Base-by-base conservation (phyloP, 495 filamentous ascomycete species). In the Aspergillus steynii region DNA sequence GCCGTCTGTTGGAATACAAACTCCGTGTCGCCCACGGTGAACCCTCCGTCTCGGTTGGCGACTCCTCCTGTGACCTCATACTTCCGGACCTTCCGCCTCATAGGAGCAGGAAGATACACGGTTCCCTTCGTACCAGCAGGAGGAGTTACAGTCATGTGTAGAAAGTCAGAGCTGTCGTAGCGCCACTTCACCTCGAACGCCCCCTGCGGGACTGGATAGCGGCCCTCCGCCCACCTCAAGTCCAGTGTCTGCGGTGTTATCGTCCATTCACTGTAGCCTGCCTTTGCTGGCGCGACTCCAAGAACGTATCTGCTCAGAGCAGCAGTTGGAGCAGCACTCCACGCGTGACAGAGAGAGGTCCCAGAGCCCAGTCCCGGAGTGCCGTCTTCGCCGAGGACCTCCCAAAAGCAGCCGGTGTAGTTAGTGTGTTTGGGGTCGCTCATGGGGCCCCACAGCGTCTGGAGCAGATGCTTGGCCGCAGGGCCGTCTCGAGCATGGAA, bases 151-250 rank as follows among this genome's bases (percentile, higher is more conserved):
- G 29, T 7, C 29, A 31, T 31, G 29, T 31, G 29, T 31, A 31
- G 29, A 31, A 31, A 31, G 7, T 31, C 29, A 31, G 3, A 7
- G 7, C 7, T 31, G 29, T 31, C 29, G 29, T 31, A 31, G 29
- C 29, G 3, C 29, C 29, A 31, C 7, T 3, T 31, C 29, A 31
- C 29, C 29, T 31, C 29, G 29, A 31, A 31, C 29, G 29, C 46
- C 10, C 0, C 79, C 77, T 1, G 73, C 12, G 62, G 62, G 20
- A 53, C 56, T 3, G 62, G 62, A 37, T 64, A 55, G n/a, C 26
- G 29, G 20, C 62, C 62, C 27, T 45, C 29, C 9, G 62, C 58
- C 62, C 62, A 64, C 10, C 28, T 37, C 29, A 64, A 58, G 12
- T 56, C 58, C 29, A 64, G 47, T 4, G 58, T 64, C 53, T 64